These are phyloP conservation scores for Knoxdaviesia proteae DNA, from an alignment of 2,329 filamentous ascomycete genomes.

Conservation along the genomic window DNA sequence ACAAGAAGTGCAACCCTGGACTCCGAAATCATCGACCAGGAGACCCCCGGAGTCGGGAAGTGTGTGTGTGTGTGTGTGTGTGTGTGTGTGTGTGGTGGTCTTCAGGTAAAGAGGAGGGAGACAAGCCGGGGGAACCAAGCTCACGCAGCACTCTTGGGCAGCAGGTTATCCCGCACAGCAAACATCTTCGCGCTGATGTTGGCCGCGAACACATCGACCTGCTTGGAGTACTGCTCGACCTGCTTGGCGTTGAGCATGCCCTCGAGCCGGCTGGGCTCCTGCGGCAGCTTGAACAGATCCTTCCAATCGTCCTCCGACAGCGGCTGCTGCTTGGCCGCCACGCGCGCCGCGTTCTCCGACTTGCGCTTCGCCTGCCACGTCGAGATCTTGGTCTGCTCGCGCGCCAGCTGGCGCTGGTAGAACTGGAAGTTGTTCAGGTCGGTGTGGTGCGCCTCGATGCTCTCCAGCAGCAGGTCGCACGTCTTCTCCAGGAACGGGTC, in stretches of 20 bases:
- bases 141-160: conserved; percentile 25
- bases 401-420: conserved; percentile 82
- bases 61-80: too few species aligned
- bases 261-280: conserved; percentile 82
- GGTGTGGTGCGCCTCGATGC: conserved; percentile 93
- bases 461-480: conserved; percentile 85
- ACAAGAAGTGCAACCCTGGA: too few species aligned
- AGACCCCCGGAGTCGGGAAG: too few species aligned
- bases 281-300: conserved; percentile 89
- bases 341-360: conserved; percentile 74
- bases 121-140: too few species aligned
- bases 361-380: conserved; percentile 95
- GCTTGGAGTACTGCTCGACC: conserved; percentile 93
- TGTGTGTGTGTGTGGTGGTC: too few species aligned
- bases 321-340: conserved; percentile 67
- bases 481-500: conserved; percentile 98
- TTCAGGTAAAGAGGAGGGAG: too few species aligned
- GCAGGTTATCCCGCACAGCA: conserved; percentile 55
- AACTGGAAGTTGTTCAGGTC: conserved; percentile 97
- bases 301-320: conserved; percentile 97
- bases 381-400: conserved; percentile 90
- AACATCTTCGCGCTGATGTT: conserved; percentile 95
- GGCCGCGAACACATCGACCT: conserved; percentile 90
- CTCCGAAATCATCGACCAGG: too few species aligned
- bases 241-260: conserved; percentile 88